phyloP scores from a whole-genome alignment of 805 yeast genomes.

The Jamesozyma gamospora region DNA sequence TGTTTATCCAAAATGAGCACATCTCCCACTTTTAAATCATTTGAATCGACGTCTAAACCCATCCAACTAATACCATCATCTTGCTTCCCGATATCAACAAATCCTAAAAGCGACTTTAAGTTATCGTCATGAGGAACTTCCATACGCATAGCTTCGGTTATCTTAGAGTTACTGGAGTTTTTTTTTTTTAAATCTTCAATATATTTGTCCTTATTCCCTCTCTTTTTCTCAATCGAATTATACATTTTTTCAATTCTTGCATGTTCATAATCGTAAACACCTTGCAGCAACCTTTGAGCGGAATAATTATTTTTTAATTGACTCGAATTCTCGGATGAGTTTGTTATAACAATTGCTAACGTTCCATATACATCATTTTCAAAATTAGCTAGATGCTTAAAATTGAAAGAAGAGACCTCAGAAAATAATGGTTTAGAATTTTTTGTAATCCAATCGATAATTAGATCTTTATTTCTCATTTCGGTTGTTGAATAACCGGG shows the following conservation, averaged over 20 bases:
- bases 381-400: constrained; percentile 10
- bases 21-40: constrained; percentile 40
- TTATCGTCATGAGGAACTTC: constrained; percentile 39
- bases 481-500: constrained; percentile 59
- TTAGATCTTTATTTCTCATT: constrained; percentile 39
- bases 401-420: constrained; percentile 37
- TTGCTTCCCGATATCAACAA: constrained; percentile 39
- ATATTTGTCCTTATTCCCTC: constrained; percentile 34
- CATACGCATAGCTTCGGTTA: constrained; percentile 39
- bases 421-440: constrained; percentile 43
- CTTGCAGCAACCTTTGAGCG: constrained; percentile 19
- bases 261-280: constrained; percentile 41
- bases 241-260: constrained; percentile 35
- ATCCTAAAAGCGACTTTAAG: constrained; percentile 37
- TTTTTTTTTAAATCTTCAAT: constrained; percentile 37
- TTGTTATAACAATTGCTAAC: constrained; percentile 16
- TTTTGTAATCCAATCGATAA: constrained; percentile 41
- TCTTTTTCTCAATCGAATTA: constrained; percentile 29
- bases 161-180: constrained; percentile 34
- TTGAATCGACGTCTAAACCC: constrained; percentile 5
- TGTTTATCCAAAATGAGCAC: constrained; percentile 39
- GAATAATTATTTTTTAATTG: constrained; percentile 16
- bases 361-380: constrained; percentile 12
- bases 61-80: constrained; percentile 20
- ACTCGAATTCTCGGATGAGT: constrained; percentile 6